A percentile compares a stretch with the other conserved stretches of the same genome.
These are phyloP conservation scores for Fusarium luffae DNA, from an alignment of 2,329 filamentous ascomycete genomes.

Conservation along the genomic window DNA sequence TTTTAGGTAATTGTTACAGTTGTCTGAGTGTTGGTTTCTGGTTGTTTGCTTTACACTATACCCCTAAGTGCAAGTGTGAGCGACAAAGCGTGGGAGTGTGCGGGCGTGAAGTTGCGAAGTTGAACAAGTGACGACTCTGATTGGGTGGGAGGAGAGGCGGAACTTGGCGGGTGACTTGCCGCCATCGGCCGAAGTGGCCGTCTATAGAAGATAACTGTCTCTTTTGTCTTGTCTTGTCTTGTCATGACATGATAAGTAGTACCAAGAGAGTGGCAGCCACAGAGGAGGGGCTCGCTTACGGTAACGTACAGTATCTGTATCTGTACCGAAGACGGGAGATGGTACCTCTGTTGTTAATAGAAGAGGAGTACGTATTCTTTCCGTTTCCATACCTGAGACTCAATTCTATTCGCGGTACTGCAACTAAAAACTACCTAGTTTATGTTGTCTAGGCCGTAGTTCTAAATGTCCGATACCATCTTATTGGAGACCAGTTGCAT, in stretches of 20 bases:
- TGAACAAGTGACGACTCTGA: conserved; percentile 12
- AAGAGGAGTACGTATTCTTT: not conserved
- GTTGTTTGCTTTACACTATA: conserved; percentile 55
- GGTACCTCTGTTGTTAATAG: not conserved
- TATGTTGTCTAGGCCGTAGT: conserved; percentile 31
- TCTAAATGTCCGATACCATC: conserved; percentile 9
- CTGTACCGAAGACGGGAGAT: not conserved
- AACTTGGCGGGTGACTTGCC: conserved; percentile 28
- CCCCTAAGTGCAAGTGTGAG: conserved; percentile 69
- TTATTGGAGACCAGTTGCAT: conserved; percentile 14
- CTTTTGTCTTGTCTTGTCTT: not conserved
- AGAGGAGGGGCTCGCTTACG: conserved; percentile 20
- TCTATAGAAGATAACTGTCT: conserved; percentile 1
- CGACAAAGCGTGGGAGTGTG: conserved; percentile 45
- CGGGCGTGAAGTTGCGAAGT: conserved; percentile 32
- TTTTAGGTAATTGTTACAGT: conserved; percentile 47
- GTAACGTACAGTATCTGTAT: not conserved
- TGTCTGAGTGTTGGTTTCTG: conserved; percentile 9
- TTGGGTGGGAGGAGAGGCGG: conserved; percentile 14
- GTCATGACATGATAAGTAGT: conserved; percentile 26
- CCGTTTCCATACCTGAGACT: conserved; percentile 9
- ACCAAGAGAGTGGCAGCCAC: too few relatives aligned
- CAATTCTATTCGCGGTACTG: not conserved
- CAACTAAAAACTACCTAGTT: conserved; percentile 6
- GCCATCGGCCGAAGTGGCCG: conserved; percentile 25